Base-by-base conservation (phyloP, 768 basidiomycete genomes). In the Punctularia strigosozonata region DNA sequence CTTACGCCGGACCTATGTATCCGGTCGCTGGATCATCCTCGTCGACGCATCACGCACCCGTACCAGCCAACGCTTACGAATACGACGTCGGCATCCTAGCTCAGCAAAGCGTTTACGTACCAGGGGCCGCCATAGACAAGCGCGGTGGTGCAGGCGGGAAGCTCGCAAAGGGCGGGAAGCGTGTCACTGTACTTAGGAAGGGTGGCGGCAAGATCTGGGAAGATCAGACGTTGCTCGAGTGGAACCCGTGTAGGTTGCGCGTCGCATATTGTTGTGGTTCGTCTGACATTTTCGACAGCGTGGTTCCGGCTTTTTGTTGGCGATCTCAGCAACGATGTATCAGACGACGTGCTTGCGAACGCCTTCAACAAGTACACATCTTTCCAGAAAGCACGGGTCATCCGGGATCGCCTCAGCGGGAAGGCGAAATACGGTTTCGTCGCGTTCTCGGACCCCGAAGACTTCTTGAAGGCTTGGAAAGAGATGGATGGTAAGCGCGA, bases 381-480 rank as follows among this genome's bases (percentile, higher is more conserved):
- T 7, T 99, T 97, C 62, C 76, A 77, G 60, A 98, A 97, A 63
- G 89, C 89, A 24, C 80, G 89, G 35, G 95, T 99, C 41, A 90
- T 98, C 42, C 73, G 92, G 24, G 95, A 99, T 59, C 73, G 91
- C 42, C 65, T 97, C 23, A 94, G 90, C 53, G 78, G 84, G 51
- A 99, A 99, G 89, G 92, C 94, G 0, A 95, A 88, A 58, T 99
- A 80, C 53, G 95, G 92, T 3, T 99, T 99, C 53, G 89, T 98
- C 20, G 89, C 89, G 1, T 99, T 98, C 60, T 88, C 86, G 31
- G 95, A 98, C 53, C 95, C 95, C 0, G 95, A 99, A 61, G 95
- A 99, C 57, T 97, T 98, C 59, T 58, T 99, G 41, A 92, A 79
- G 55, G 94, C 94, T 14, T 99, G 94, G 94, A 97, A 97, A 57